Percentiles rank a stretch among this genome's conserved stretches.
These are phyloP conservation scores for Triticum timopheevii DNA, from an alignment of 176 grass and related monocot genomes.

Conservation along the genomic window DNA sequence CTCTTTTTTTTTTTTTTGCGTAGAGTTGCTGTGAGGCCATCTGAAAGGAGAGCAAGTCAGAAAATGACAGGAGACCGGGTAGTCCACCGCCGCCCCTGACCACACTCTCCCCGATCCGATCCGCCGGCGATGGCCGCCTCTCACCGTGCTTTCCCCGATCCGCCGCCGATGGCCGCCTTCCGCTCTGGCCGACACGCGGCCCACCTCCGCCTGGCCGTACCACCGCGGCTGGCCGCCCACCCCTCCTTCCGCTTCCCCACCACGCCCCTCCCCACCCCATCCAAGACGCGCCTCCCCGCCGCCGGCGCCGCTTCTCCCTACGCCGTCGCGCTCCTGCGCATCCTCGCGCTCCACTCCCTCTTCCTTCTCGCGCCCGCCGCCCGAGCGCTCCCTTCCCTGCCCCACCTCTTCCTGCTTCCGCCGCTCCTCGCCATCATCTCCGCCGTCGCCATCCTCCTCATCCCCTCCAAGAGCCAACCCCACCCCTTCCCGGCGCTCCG, in stretches of 20 bases:
- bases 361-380: conserved; percentile 46
- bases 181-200: conserved; percentile 29
- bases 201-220: conserved; percentile 56
- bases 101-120: not conserved
- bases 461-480: conserved; percentile 32
- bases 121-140: not conserved
- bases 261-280: conserved; percentile 50
- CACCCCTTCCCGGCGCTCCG: conserved; percentile 40
- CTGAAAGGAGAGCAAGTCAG: not conserved
- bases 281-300: conserved; percentile 36
- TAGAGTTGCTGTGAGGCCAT: not conserved
- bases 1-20: too few species aligned
- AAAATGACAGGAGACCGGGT: not conserved
- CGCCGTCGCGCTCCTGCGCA: conserved; percentile 45
- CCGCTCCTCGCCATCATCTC: conserved; percentile 50
- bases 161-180: conserved; percentile 15
- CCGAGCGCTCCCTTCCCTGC: conserved; percentile 37
- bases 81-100: not conserved
- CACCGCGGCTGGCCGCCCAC: conserved; percentile 37
- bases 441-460: conserved; percentile 30
- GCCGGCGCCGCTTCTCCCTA: conserved; percentile 41
- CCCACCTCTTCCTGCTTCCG: conserved; percentile 30
- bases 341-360: conserved; percentile 54
- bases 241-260: conserved; percentile 37
- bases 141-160: conserved; percentile 10